Conservation (phyloP, 2,329 filamentous ascomycete species). For the Aspergillus amoenus region DNA sequence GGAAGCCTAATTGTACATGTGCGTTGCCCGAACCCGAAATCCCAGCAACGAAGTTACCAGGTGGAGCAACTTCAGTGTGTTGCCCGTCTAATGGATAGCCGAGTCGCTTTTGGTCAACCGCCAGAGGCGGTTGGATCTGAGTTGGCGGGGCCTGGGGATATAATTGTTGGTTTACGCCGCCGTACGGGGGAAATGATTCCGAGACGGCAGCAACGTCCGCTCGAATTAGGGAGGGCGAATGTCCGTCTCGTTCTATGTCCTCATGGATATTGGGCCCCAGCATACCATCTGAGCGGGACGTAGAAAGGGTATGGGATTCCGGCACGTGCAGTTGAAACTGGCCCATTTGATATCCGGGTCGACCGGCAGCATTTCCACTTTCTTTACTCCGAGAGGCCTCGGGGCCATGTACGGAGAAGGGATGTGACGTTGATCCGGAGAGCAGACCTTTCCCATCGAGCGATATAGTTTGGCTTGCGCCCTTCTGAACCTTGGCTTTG, state of each 20-base stretch:
- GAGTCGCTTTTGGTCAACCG: constrained; percentile 7
- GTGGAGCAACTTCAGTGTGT: constrained; percentile 10
- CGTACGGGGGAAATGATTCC: constrained; percentile 17
- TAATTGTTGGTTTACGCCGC: constrained; percentile 4
- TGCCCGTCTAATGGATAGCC: constrained; percentile 10
- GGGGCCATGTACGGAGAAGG: background rate
- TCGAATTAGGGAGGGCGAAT: constrained; percentile 4
- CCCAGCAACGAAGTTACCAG: constrained; percentile 18
- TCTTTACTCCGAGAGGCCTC: background rate
- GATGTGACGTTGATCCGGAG: constrained; percentile 11
- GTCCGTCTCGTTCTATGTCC: background rate
- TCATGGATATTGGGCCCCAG: background rate
- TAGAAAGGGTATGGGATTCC: constrained; percentile 1
- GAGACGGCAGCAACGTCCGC: constrained; percentile 8
- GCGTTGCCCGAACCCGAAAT: constrained; percentile 19
- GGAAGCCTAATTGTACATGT: constrained; percentile 24
- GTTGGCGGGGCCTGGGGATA: constrained; percentile 16
- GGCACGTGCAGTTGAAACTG: constrained; percentile 26
- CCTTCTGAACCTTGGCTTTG: constrained; percentile 28
- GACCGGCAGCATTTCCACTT: constrained; percentile 2
- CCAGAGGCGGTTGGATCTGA: constrained; percentile 7
- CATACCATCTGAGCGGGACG: constrained; percentile 7
- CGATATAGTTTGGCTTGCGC: constrained; percentile 8
- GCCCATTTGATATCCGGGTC: constrained; percentile 15
- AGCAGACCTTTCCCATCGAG: constrained; percentile 11